phyloP scores from a whole-genome alignment of 2,329 filamentous ascomycete genomes.

The Scolecobasidium constrictum region DNA sequence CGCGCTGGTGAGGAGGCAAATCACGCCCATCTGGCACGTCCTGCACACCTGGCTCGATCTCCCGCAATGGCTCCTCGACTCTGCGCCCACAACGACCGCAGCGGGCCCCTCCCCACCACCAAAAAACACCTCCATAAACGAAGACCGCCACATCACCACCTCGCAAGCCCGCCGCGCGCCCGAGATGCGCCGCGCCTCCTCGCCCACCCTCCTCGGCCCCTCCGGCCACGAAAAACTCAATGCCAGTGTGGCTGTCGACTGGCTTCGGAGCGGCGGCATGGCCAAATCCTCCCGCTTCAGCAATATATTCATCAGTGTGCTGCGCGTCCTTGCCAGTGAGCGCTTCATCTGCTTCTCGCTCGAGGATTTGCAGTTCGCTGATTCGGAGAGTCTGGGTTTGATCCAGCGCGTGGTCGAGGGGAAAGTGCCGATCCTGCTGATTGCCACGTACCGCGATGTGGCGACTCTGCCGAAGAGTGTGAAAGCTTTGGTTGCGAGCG shows the following conservation, averaged over 20 bases:
- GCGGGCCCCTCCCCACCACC: not conserved
- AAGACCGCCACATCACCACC: not conserved
- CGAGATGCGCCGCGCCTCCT: conserved; percentile 18
- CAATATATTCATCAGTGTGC: conserved; percentile 78
- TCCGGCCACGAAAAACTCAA: conserved; percentile 16
- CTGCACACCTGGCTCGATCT: conserved; percentile 48
- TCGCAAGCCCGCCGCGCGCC: conserved; percentile 5
- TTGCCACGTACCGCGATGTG: conserved; percentile 51
- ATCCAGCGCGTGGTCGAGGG: conserved; percentile 70
- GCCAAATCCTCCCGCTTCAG: conserved; percentile 59
- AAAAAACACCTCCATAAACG: not conserved
- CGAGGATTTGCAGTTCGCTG: conserved; percentile 85
- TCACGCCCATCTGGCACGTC: conserved; percentile 47
- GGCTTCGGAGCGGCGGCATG: conserved; percentile 33
- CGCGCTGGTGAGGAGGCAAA: conserved; percentile 42
- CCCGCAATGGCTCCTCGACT: conserved; percentile 51
- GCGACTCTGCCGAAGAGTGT: conserved; percentile 26
- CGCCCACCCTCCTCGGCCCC: conserved; percentile 18
- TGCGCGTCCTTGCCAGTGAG: conserved; percentile 69
- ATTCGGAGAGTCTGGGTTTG: conserved; percentile 75
- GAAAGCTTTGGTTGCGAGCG: conserved; percentile 27
- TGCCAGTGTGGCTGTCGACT: conserved; percentile 28
- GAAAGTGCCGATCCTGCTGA: conserved; percentile 69
- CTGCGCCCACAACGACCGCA: conserved; percentile 18
- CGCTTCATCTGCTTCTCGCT: conserved; percentile 83